Evolutionary conservation across 805 yeast genomes (phyloP), one percentile per base, ranked within the genome.

Genomic region (Jamesozyma lodderae): DNA sequence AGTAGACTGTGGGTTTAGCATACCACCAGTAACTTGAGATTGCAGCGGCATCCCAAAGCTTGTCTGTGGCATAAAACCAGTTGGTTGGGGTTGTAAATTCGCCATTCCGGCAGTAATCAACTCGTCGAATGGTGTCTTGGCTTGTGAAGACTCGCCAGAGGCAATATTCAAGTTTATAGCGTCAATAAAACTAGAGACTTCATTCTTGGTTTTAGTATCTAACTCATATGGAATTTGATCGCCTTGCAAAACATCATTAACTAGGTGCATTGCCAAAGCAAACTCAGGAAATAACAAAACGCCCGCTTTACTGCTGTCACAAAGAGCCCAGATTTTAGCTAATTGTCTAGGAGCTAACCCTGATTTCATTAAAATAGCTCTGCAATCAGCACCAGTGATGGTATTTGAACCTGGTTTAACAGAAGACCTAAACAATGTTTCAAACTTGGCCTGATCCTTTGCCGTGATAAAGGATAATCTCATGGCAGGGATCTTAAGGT

Each of bases 301-400:
- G 2, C 97, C 97, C 6, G 92, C 79, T 51, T 77, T 81, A 49
- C 79, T 82, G 2, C 94, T 80, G 55, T 90, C 97, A n/a, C 94
- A 74, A 41, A 90, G 66, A 18, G 81, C 78, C 97, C 97, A 90
- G 43, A 90, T 81, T 49, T 77, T 85, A 3, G 90, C 90, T 49
- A 90, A 69, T 31, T 79, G 75, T 19, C 73, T 68, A 3, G 95
- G 86, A 30, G 75, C 67, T 38, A 90, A 67, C 6, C 85, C 84
- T 0, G 96, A 87, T 48, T 83, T 75, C 64, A 85, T 67, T 49
- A 90, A 68, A 42, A 90, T 79, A 44, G 77, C 79, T 48, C 88
- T 76, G 13, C 95, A 94, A 5, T 81, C 67, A 33, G 76, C 79
- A 9, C 90, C 88, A 31, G 71, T 65, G 38, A 82, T 73, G 5